A percentile compares a stretch with the other conserved stretches of the same genome.
Conservation (phyloP, 1,284 basidiomycete genomes). For the Fomitopsis palustris region DNA sequence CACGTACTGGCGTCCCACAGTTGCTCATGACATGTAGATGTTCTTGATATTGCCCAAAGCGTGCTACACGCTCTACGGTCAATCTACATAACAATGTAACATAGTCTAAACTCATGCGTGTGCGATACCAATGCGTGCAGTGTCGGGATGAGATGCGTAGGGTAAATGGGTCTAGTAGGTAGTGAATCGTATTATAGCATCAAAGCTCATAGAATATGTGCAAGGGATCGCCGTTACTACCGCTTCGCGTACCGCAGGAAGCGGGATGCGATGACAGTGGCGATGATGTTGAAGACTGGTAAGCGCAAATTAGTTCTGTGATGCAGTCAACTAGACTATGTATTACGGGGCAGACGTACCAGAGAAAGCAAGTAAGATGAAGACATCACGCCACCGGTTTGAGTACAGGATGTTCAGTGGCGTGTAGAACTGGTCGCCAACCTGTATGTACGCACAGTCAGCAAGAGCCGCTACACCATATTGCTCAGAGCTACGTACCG, state of each 20-base stretch:
- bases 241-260: conserved; percentile 72
- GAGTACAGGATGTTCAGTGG: conserved; percentile 69
- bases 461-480: neutral
- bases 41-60: too few species aligned
- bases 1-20: too few species aligned
- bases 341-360: conserved; percentile 39
- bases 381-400: conserved; percentile 71
- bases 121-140: too few species aligned
- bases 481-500: conserved; percentile 22
- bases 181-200: neutral
- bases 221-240: conserved; percentile 21
- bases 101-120: too few species aligned
- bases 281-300: conserved; percentile 68
- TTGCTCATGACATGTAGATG: too few species aligned
- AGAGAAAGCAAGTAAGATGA: conserved; percentile 65
- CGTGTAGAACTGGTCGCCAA: conserved; percentile 70
- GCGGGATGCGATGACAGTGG: conserved; percentile 69
- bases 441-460: conserved; percentile 13
- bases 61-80: too few species aligned
- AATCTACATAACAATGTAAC: too few species aligned
- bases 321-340: too few species aligned
- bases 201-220: neutral
- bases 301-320: neutral
- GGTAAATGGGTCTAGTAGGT: neutral
- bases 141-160: neutral